Percentiles rank a stretch among this genome's conserved stretches.
These are phyloP conservation scores for Ceriops zippeliana DNA, from an alignment of 345 rosid species.

Conservation along the genomic window DNA sequence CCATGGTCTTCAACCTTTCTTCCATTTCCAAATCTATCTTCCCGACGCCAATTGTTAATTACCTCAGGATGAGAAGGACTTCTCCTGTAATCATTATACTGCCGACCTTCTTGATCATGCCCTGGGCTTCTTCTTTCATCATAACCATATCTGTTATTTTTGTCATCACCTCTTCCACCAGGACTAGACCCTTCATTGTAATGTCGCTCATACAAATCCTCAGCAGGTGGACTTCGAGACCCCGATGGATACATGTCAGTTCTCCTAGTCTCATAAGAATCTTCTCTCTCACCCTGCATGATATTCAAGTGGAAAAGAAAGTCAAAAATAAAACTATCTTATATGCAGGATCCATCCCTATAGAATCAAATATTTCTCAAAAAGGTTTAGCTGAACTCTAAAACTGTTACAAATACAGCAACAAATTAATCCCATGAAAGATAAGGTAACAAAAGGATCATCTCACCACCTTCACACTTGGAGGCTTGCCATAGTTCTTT, in stretches of 20 bases:
- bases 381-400: no score
- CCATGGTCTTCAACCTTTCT: slow-evolving; percentile 52
- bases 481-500: slow-evolving; percentile 73
- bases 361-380: not conserved
- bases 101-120: slow-evolving; percentile 58
- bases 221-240: slow-evolving; percentile 84
- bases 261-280: slow-evolving; percentile 45
- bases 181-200: slow-evolving; percentile 74
- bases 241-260: slow-evolving; percentile 51
- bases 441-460: no score
- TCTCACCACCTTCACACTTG: slow-evolving; percentile 57
- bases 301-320: slow-evolving; percentile 11
- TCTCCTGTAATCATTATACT: slow-evolving; percentile 46
- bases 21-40: slow-evolving; percentile 84
- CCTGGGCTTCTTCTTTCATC: slow-evolving; percentile 68
- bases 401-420: no score
- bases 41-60: slow-evolving; percentile 86
- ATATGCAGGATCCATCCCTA: no score
- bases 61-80: slow-evolving; percentile 78
- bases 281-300: slow-evolving; percentile 73
- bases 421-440: no score
- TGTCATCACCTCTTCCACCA: slow-evolving; percentile 65
- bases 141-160: slow-evolving; percentile 38
- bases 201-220: slow-evolving; percentile 68
- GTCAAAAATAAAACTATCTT: not conserved